Conservation (phyloP, 129 eudicot species). For the Flaveria ramosissima region DNA sequence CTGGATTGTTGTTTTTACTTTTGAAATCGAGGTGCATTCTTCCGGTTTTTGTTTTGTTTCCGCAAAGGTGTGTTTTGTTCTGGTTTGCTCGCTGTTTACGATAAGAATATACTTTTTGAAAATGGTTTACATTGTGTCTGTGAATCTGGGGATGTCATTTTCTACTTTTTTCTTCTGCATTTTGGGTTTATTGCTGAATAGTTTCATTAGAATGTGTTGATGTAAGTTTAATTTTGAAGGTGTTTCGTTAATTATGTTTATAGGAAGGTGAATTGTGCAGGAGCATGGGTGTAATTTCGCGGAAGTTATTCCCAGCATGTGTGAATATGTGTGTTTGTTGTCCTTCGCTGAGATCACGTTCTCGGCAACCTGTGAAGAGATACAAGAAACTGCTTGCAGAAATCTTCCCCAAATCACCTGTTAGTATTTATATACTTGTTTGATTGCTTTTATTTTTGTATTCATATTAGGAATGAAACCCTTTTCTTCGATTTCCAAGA, state of each 20-base stretch:
- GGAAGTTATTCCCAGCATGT: constrained; percentile 95
- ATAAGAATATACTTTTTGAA: neutral
- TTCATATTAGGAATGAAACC: neutral
- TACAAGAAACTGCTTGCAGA: constrained; percentile 88
- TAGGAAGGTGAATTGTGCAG: constrained; percentile 32
- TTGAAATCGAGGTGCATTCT: constrained; percentile 17
- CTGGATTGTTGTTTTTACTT: neutral
- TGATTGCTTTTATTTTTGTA: neutral
- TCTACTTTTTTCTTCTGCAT: neutral
- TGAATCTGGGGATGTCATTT: too few species aligned
- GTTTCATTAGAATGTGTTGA: neutral
- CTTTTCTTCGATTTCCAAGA: neutral
- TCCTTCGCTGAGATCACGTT: constrained; percentile 90
- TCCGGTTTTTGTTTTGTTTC: neutral
- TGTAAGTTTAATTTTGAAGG: neutral
- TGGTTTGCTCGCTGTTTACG: neutral
- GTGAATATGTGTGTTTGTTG: constrained; percentile 95
- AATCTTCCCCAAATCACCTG: constrained; percentile 89
- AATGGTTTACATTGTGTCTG: neutral
- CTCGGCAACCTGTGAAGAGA: constrained; percentile 92
- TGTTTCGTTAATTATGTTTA: neutral
- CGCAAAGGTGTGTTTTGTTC: neutral
- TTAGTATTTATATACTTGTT: constrained; percentile 42
- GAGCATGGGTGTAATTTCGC: constrained; percentile 85
- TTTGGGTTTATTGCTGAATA: neutral